Percentiles rank a stretch among this genome's conserved stretches.
Conservation (phyloP, 495 filamentous ascomycete species). For the Penicillium diatomitis region DNA sequence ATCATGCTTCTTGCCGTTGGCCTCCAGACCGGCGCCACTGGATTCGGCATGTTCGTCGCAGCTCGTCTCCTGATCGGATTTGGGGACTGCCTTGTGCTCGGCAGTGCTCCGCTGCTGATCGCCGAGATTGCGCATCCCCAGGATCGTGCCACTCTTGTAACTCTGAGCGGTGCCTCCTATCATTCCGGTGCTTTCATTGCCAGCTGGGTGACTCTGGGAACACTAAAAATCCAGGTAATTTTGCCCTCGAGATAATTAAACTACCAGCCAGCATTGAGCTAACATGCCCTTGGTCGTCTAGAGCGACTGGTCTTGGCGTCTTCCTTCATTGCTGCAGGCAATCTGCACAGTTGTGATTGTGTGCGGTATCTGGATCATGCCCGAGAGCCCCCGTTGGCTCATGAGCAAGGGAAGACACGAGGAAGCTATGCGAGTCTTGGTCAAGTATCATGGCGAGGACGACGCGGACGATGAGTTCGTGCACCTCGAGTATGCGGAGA, state of each 20-base stretch:
- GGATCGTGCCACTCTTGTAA: slow-evolving; percentile 17
- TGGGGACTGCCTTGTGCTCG: slow-evolving; percentile 10
- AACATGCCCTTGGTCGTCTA: neutral
- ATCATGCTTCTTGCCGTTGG: slow-evolving; percentile 15
- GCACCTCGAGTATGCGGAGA: slow-evolving; percentile 49
- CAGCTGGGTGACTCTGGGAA: slow-evolving; percentile 12
- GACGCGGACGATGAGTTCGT: slow-evolving; percentile 41
- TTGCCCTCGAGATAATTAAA: neutral
- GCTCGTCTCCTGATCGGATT: slow-evolving; percentile 20
- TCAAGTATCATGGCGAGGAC: slow-evolving; percentile 47
- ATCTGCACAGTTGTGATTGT: slow-evolving; percentile 31
- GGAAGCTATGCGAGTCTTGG: slow-evolving; percentile 39
- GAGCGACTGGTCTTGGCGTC: slow-evolving; percentile 34
- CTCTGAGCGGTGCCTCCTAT: slow-evolving; percentile 8
- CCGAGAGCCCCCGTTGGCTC: slow-evolving; percentile 35
- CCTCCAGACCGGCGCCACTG: slow-evolving; percentile 13
- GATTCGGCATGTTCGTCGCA: slow-evolving; percentile 18
- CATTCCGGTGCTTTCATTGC: slow-evolving; percentile 10
- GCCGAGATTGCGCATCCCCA: slow-evolving; percentile 23
- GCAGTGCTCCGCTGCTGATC: slow-evolving; percentile 20
- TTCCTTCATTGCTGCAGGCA: slow-evolving; percentile 26
- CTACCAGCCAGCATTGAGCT: neutral
- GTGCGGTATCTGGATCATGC: slow-evolving; percentile 29
- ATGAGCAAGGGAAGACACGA: slow-evolving; percentile 43
- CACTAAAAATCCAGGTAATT: slow-evolving; percentile 4